Percentiles rank a stretch among this genome's conserved stretches.
Evolutionary conservation across 2,329 filamentous ascomycete genomes (phyloP).

Genomic region (Colletotrichum tamarilloi): DNA sequence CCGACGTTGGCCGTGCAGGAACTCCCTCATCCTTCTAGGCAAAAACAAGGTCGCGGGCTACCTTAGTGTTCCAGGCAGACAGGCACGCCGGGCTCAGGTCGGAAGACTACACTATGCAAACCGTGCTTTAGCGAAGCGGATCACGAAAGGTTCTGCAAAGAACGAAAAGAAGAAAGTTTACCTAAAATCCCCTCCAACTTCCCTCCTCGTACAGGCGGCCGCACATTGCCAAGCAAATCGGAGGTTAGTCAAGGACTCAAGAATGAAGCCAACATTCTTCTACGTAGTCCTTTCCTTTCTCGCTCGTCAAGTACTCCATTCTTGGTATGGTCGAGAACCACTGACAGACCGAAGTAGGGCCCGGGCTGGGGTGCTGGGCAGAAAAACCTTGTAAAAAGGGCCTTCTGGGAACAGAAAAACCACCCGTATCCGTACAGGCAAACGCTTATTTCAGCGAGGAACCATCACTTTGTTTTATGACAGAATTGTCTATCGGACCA

Average conservation of each 20-base stretch:
- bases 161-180: too few species aligned
- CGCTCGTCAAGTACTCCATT: not conserved
- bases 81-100: not conserved
- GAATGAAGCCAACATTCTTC: slow-evolving; percentile 24
- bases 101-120: not conserved
- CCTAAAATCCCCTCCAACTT: not conserved
- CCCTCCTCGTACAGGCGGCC: not conserved
- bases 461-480: not conserved
- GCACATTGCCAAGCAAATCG: slow-evolving; percentile 10
- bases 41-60: not conserved
- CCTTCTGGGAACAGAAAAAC: not conserved
- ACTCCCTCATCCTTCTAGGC: not conserved
- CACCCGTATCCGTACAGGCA: not conserved
- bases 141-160: not conserved
- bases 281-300: slow-evolving; percentile 17
- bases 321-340: not conserved
- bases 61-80: not conserved
- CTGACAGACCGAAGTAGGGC: not conserved
- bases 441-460: not conserved
- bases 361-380: not conserved
- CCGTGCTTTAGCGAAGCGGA: not conserved
- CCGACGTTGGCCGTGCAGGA: not conserved
- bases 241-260: slow-evolving; percentile 5
- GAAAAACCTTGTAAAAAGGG: not conserved
- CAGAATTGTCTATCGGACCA: not conserved